Evolutionary conservation across 2,329 filamentous ascomycete species (phyloP), one percentile per base, ranked within the genome.

Genomic region (Teratosphaeria nubilosa): DNA sequence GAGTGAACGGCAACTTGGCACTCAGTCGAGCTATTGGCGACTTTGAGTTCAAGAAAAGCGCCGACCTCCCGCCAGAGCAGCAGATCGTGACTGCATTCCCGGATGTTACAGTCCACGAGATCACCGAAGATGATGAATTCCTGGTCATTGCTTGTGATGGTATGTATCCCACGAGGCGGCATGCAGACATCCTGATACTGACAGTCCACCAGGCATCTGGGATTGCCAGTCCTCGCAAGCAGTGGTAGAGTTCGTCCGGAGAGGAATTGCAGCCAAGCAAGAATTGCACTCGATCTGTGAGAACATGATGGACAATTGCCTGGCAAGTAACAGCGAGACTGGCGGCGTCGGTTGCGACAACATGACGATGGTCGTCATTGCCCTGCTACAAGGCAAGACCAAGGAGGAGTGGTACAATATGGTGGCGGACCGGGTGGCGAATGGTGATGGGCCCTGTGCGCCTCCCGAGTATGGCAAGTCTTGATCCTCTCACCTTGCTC

Each of bases 301-400:
- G 77, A 99, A 99, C 78, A 96, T 99, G 90, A 99, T 99, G 94
- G 92, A 99, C 80, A 99, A 97, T 79, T 99, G 94, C 73, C 81
- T 99, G 64, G 91, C 94, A 48, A 95, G 91, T 61, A 97, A 95
- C 82, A 96, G 91, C 65, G 94, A 99, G 77, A 96, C 92, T 32
- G 94, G 94, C 57, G 94, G 94, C 63, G 92, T 99, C 62, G 94
- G 94, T 62, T 99, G 94, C 75, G 94, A 99, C 79, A 99, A 99
- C 80, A 99, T 99, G 94, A 99, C 94, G 66, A 97, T 99, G 88
- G 80, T 87, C 67, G 82, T 99, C 65, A 79, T 99, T 70, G 94
- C 87, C 65, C 85, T 99, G 72, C 82, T 99, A 66, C 85, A 89
- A 70, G 94, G 92, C 74, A 91, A 89, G 81, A 88, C 86, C 68